These are phyloP conservation scores for Endocladia muricata DNA, from an alignment of 31 red algal genomes.

Conservation along the genomic window DNA sequence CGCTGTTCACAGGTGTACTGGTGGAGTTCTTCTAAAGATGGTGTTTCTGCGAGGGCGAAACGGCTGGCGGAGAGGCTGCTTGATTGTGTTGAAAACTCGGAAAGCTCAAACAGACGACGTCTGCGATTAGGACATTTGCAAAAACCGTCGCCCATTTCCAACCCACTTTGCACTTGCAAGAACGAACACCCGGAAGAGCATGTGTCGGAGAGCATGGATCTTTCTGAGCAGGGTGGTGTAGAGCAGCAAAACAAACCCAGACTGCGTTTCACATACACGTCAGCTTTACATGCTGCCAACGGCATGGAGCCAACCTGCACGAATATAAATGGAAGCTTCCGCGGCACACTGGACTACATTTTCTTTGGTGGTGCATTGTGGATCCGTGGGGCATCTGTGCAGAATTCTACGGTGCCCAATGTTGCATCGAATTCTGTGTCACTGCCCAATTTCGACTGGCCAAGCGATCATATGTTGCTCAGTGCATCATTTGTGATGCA, in stretches of 20 bases:
- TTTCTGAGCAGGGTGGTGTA: background rate
- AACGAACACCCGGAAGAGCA: background rate
- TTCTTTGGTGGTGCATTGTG: slow-evolving; percentile 30
- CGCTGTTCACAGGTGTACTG: slow-evolving; percentile 44
- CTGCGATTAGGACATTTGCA: background rate
- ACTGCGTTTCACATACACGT: slow-evolving; percentile 19
- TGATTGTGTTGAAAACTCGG: slow-evolving; percentile 19
- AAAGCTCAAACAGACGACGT: background rate
- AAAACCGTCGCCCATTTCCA: background rate
- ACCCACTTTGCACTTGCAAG: background rate
- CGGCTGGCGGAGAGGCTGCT: slow-evolving; percentile 12
- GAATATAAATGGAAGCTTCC: slow-evolving; percentile 43
- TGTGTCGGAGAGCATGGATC: background rate
- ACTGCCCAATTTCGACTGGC: slow-evolving; percentile 40
- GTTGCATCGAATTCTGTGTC: background rate
- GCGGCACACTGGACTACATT: slow-evolving; percentile 53
- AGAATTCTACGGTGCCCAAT: background rate
- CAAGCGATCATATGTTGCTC: slow-evolving; percentile 47
- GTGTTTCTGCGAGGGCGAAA: slow-evolving; percentile 13
- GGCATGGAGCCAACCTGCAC: slow-evolving; percentile 27
- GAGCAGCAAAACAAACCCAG: background rate
- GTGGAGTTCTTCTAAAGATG: slow-evolving; percentile 25
- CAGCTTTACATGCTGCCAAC: slow-evolving; percentile 14
- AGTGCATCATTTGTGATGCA: too few relatives aligned
- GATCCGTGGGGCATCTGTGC: background rate